Evolutionary conservation across 306 rosid species (phyloP).

Genomic region (Prunus armeniaca): DNA sequence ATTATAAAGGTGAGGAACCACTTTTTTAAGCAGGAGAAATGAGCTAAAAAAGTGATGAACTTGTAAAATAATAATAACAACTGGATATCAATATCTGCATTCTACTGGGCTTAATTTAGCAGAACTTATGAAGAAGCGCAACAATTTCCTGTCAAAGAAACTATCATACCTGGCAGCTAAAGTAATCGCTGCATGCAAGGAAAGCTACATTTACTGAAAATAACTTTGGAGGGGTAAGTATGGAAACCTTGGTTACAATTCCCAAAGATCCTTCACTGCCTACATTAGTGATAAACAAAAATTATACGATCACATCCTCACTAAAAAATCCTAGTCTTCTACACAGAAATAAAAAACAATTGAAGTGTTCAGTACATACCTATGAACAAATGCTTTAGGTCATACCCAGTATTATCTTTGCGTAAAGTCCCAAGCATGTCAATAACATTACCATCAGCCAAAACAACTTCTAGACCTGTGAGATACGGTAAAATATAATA

Average conservation of each 20-base stretch:
- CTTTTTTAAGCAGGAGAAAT: constrained; percentile 13
- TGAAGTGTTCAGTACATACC: constrained; percentile 42
- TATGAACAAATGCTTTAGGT: constrained; percentile 88
- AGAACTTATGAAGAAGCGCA: constrained; percentile 12
- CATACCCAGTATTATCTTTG: constrained; percentile 97
- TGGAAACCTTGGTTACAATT: constrained; percentile 85
- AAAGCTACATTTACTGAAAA: constrained; percentile 78
- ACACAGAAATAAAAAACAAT: constrained; percentile 5
- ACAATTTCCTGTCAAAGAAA: constrained; percentile 23
- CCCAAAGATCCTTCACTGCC: constrained; percentile 99
- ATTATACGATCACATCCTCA: constrained; percentile 7
- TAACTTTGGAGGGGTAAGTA: constrained; percentile 89
- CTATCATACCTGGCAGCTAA: constrained; percentile 71
- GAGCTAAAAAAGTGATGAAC: constrained; percentile 9
- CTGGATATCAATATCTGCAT: background rate
- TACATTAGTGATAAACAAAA: constrained; percentile 32
- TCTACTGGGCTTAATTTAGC: background rate
- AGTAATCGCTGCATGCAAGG: constrained; percentile 79
- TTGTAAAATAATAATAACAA: background rate
- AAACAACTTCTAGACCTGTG: constrained; percentile 86
- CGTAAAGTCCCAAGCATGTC: constrained; percentile 92
- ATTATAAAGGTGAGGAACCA: constrained; percentile 30
- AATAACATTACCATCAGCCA: constrained; percentile 86
- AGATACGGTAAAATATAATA: constrained; percentile 22
- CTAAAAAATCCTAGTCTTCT: constrained; percentile 8